Conservation (phyloP, 2,329 filamentous ascomycete genomes). For the Helotiales sp. region DNA sequence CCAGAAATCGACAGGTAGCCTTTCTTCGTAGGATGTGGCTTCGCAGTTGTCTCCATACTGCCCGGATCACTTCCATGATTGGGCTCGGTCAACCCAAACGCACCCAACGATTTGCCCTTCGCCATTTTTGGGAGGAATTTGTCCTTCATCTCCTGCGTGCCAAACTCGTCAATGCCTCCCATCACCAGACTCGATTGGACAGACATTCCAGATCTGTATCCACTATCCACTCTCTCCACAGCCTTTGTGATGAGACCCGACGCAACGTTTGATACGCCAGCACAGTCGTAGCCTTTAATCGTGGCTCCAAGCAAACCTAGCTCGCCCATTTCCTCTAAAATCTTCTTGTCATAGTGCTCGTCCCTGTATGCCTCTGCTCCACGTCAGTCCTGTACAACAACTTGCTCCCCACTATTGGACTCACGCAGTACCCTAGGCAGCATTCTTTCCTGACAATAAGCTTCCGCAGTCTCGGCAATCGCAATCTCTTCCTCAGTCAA, state of each 20-base stretch:
- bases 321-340: conserved; percentile 89
- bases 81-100: conserved; percentile 88
- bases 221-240: conserved; percentile 87
- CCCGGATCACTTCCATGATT: conserved; percentile 92
- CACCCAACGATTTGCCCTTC: conserved; percentile 78
- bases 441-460: conserved; percentile 90
- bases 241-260: conserved; percentile 88
- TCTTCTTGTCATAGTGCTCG: conserved; percentile 82
- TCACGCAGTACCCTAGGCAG: conserved; percentile 82
- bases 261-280: conserved; percentile 83
- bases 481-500: conserved; percentile 89
- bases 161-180: conserved; percentile 88
- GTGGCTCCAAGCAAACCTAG: conserved; percentile 84
- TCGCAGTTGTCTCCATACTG: conserved; percentile 86
- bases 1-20: conserved; percentile 79
- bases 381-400: conserved; percentile 6
- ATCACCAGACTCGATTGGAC: conserved; percentile 92
- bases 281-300: conserved; percentile 85
- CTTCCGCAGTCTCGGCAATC: conserved; percentile 85
- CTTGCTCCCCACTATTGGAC: conserved; percentile 30
- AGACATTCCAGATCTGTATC: conserved; percentile 90
- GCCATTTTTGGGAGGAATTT: conserved; percentile 79
- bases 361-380: conserved; percentile 76
- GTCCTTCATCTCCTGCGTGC: conserved; percentile 84
- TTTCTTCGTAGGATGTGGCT: conserved; percentile 78